Base-by-base conservation (phyloP, 2,329 filamentous ascomycete species). In the Capronia americana region DNA sequence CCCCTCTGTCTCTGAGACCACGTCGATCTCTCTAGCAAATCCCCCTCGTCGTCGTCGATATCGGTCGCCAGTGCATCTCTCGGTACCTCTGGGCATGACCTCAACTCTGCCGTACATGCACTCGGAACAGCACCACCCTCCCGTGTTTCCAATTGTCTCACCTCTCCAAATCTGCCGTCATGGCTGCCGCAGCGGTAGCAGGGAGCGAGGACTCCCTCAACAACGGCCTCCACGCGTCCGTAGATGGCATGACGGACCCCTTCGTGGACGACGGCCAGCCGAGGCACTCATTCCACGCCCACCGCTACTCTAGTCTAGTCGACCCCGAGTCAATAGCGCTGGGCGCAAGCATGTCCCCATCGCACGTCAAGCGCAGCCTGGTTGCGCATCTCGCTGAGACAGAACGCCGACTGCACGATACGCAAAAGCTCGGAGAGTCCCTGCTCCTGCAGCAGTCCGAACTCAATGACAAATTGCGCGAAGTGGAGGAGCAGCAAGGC, bases 331-430 rank as follows among this genome's bases (percentile, higher is more conserved):
- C 92, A 30, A 93, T 96, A 77, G 89, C 89, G 44, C 83, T 94
- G 24, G 91, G 91, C 71, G 87, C 92, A n/a, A 80, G 80, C 61
- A 84, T 91, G 30, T 97, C 94, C 0, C 92, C 94, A 10, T 87
- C 88, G 63, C 93, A 97, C 76, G 92, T 93, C 48, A 96, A 92
- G 79, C 90, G 91, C 71, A 93, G 93, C 53, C 84, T 99, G 53
- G 90, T 97, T 78, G 92, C 93, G 59, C 95, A 98, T 79, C 85
- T 99, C 56, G 89, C 91, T 69, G 95, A 99, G 78, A 97, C 94
- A 0, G 92, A 97, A 74, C 90, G 93, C 66, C 88, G 94, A 65
- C 89, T 99, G 69, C 91, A 96, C 74, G 93, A 98, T 77, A 92
- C 94, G 5, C 95, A 92, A 30, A 93, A 91, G 75, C 82, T 99